Percentiles rank a stretch among this genome's conserved stretches.
Conservation (phyloP, 2,329 filamentous ascomycete genomes). For the Decorospora gaudefroyi region DNA sequence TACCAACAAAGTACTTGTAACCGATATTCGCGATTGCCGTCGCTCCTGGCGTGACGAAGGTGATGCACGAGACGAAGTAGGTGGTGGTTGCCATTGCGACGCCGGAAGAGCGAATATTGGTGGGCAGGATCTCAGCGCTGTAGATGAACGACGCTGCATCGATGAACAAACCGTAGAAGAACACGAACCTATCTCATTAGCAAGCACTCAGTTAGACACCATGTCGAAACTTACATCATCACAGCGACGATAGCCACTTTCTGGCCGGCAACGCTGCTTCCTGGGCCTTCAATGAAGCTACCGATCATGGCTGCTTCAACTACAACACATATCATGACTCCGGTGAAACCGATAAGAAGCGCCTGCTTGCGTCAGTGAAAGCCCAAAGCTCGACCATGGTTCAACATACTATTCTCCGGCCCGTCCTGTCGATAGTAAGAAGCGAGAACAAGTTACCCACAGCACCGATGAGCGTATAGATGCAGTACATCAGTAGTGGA, state of each 20-base stretch:
- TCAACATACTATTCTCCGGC: constrained; percentile 23
- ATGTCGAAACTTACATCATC: constrained; percentile 31
- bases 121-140: constrained; percentile 30
- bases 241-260: constrained; percentile 31
- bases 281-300: constrained; percentile 20
- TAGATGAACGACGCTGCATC: constrained; percentile 33
- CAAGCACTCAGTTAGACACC: background rate
- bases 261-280: constrained; percentile 18
- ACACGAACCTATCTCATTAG: constrained; percentile 19
- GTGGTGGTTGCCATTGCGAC: constrained; percentile 25
- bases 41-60: constrained; percentile 24
- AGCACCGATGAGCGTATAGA: constrained; percentile 33
- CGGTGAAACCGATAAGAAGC: constrained; percentile 29
- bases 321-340: constrained; percentile 24
- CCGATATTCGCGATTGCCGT: constrained; percentile 29
- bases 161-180: constrained; percentile 28
- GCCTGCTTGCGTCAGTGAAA: constrained; percentile 16
- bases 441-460: constrained; percentile 29
- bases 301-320: constrained; percentile 34
- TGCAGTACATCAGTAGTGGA: constrained; percentile 33
- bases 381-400: background rate
- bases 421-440: constrained; percentile 30
- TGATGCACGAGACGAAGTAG: constrained; percentile 25
- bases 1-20: constrained; percentile 33
- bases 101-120: constrained; percentile 24